Base-by-base conservation (phyloP, 805 yeast genomes). In the Pichia phayaonensis region DNA sequence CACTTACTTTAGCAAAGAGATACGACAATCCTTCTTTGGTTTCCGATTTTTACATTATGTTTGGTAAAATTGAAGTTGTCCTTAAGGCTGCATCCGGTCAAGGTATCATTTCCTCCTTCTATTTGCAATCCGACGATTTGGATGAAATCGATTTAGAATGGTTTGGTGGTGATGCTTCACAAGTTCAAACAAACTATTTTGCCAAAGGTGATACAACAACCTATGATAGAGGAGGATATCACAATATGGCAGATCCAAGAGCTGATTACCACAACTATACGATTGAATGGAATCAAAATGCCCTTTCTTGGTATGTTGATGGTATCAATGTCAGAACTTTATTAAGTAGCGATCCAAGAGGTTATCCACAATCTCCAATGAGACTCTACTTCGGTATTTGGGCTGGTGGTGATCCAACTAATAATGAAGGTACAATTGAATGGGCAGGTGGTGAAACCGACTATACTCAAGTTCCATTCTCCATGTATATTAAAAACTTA, bases 341-440 rank as follows among this genome's bases (percentile, higher is more conserved):
- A 48, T 42, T 61, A 12, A 73, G 79, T 50, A 68, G 71, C 50
- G 71, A 82, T 22, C 62, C 78, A 18, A 75, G 80, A 61, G 95
- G 95, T 6, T 90, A 78, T 66, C 97, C 97, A 42, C 96, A 90
- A 69, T 72, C 89, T n/a, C 97, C 97, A 45, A 87, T 90, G 90
- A 55, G 57, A 45, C 7, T 59, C 1, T 75, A 71, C 56, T 63
- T 85, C 54, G 92, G 94, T 56, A 68, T 81, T 31, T 85, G 94
- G 92, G 90, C 90, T 4, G 92, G 90, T 59, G 94, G 94, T 63
- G 90, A 84, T 65, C 70, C 85, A 27, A 58, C 70, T 24, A 84
- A 84, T 59, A 70, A 73, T 8, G 70, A 71, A 39, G 92, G 92
- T 46, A 84, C 90, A 2, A 83, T 85, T 51, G 80, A 79, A 60